Evolutionary conservation across 148 eudicot species (phyloP).

Genomic region (Persicaria tinctoria): DNA sequence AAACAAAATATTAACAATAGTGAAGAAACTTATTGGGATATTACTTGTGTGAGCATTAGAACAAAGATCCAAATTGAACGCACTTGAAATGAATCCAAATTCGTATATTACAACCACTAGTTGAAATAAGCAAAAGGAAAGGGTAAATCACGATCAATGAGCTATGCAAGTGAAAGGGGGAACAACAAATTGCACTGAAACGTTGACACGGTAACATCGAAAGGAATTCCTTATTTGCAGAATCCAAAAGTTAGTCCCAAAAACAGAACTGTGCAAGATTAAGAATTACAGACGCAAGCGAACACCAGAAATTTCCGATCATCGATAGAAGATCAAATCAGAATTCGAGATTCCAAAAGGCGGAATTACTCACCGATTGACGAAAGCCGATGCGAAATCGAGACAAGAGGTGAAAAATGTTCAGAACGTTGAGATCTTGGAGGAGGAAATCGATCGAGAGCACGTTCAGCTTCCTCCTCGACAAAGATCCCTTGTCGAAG

Average conservation of each 20-base stretch:
- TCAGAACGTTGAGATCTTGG: neutral
- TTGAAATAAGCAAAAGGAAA: neutral
- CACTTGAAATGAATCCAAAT: too few species aligned
- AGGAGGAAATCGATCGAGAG: neutral
- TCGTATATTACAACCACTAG: too few species aligned
- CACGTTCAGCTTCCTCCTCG: neutral
- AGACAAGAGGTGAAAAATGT: neutral
- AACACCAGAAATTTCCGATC: neutral
- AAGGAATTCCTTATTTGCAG: neutral
- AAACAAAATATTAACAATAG: neutral
- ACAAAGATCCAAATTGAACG: too few species aligned
- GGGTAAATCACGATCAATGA: neutral
- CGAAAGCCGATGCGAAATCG: neutral
- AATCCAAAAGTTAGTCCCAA: neutral
- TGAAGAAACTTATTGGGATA: too few species aligned
- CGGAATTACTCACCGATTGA: neutral
- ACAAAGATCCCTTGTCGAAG: neutral
- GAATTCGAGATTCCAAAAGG: neutral
- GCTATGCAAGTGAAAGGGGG: neutral
- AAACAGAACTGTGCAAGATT: neutral
- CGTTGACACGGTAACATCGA: neutral
- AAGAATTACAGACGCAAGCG: neutral
- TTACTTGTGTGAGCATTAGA: too few species aligned
- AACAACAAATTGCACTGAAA: neutral
- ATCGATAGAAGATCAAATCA: neutral